Evolutionary conservation across 805 yeast species (phyloP), one percentile per base, ranked within the genome.

Genomic region (Maudiozyma barnettii): DNA sequence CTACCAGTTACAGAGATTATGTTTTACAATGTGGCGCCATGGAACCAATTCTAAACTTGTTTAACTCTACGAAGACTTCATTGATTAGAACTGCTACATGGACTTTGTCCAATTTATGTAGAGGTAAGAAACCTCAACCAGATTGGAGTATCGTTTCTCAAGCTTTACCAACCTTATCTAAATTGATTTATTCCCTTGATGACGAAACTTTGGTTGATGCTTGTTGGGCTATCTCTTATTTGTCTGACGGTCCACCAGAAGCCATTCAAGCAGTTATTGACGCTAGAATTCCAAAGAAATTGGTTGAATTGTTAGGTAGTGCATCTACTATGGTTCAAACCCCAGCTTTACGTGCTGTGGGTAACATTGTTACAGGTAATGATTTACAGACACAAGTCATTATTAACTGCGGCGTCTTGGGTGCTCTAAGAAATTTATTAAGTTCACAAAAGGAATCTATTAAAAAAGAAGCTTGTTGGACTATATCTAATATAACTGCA

Each of bases 401-500:
- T 43, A 86, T 93, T 59, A 91, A 93, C 66, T 80, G 89, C 35
- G 96, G 97, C 52, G 96, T 91, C 13, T 74, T 93, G 59, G 81
- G 84, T 33, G 95, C 95, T 19, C 74, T 93, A 52, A 81, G 82
- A 45, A 86, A 85, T 42, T 75, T 93, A 54, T 75, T 93, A 59
- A 73, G 78, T 53, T 84, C 95, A 30, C 79, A 87, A 50, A 89
- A 90, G 73, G 99, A 93, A 67, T 79, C 93, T 16, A 84, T 93
- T 57, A 82, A 93, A 64, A 93, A 93, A 67, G 99, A 93, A 73
- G 95, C 98, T 5, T 89, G 99, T 73, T 93, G 99, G 99, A 91
- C 99, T 36, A 82, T 93, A 53, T 90, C 97, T 49, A 93, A 93
- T 70, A 90, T 93, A 64, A 93, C 99, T 33, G 99, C 99, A 20